A percentile compares a stretch with the other conserved stretches of the same genome.
Evolutionary conservation across 1,284 basidiomycete species (phyloP).

Genomic region (Irpex lacteus): DNA sequence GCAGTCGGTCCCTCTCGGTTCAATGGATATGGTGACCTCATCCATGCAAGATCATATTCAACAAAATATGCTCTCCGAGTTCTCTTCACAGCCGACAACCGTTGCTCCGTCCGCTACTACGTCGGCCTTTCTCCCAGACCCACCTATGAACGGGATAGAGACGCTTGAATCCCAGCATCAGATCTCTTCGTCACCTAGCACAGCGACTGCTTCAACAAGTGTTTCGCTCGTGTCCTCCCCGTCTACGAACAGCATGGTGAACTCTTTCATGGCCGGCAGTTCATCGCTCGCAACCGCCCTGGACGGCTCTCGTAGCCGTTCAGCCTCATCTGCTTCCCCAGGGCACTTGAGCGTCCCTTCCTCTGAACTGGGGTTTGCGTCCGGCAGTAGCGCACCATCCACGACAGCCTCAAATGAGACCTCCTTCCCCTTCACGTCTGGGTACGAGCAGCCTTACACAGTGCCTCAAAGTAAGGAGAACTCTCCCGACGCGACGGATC

Average conservation of each 20-base stretch:
- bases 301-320: conserved; percentile 32
- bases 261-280: conserved; percentile 28
- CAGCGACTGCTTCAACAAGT: conserved; percentile 37
- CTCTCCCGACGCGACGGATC: conserved; percentile 31
- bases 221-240: conserved; percentile 43
- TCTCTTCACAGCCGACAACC: conserved; percentile 24
- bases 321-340: conserved; percentile 36
- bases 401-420: conserved; percentile 27
- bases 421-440: conserved; percentile 28
- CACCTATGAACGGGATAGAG: conserved; percentile 25
- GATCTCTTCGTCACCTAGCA: conserved; percentile 37
- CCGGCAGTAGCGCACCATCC: conserved; percentile 29
- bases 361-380: conserved; percentile 32
- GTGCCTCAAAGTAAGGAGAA: conserved; percentile 20
- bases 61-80: conserved; percentile 37
- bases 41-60: conserved; percentile 24
- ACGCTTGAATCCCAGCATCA: conserved; percentile 24
- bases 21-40: conserved; percentile 37
- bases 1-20: conserved; percentile 31
- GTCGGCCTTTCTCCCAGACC: conserved; percentile 25
- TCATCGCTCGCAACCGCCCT: conserved; percentile 35
- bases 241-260: conserved; percentile 29
- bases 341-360: conserved; percentile 24
- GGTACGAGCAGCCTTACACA: conserved; percentile 23
- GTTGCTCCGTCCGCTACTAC: conserved; percentile 11